Percentiles rank a stretch among this genome's conserved stretches.
These are phyloP conservation scores for Oidiodendron maius DNA, from an alignment of 495 filamentous ascomycete species.

Conservation along the genomic window DNA sequence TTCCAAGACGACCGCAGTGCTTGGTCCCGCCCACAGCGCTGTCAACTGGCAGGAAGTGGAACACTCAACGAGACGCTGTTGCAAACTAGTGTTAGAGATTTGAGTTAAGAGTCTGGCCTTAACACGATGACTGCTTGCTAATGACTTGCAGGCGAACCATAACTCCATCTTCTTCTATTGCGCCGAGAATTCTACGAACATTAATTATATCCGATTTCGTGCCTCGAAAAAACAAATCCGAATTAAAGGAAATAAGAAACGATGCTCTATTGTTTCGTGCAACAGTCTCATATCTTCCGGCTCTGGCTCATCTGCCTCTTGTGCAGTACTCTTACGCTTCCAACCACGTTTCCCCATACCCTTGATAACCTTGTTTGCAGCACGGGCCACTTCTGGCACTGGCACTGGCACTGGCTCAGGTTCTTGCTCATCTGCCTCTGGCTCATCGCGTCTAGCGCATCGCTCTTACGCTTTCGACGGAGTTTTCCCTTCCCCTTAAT, in stretches of 20 bases:
- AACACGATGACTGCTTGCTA: conserved; percentile 17
- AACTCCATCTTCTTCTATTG: conserved; percentile 19
- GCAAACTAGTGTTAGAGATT: conserved; percentile 17
- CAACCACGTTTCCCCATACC: too few relatives aligned
- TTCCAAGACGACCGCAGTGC: not conserved
- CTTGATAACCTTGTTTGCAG: conserved; percentile 11
- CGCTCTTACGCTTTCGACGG: too few relatives aligned
- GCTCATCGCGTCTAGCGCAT: too few relatives aligned
- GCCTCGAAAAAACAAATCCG: conserved; percentile 11
- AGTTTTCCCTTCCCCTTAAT: too few relatives aligned
- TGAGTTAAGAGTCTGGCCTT: conserved; percentile 19
- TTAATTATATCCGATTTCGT: conserved; percentile 16
- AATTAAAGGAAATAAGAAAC: conserved; percentile 12
- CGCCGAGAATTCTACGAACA: conserved; percentile 17
- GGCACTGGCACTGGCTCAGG: conserved; percentile 2
- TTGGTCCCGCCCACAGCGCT: not conserved
- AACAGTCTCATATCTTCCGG: too few relatives aligned
- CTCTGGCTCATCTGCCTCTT: too few relatives aligned
- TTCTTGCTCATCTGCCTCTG: too few relatives aligned
- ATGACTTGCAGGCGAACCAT: too few relatives aligned
- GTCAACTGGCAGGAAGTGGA: not conserved
- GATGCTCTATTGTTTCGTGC: conserved; percentile 11
- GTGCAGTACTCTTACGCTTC: conserved; percentile 12
- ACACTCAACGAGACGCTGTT: conserved; percentile 10
- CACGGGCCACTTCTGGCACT: conserved; percentile 10